These are phyloP conservation scores for Geosmithia flava DNA, from an alignment of 2,329 filamentous ascomycete genomes.

Conservation along the genomic window DNA sequence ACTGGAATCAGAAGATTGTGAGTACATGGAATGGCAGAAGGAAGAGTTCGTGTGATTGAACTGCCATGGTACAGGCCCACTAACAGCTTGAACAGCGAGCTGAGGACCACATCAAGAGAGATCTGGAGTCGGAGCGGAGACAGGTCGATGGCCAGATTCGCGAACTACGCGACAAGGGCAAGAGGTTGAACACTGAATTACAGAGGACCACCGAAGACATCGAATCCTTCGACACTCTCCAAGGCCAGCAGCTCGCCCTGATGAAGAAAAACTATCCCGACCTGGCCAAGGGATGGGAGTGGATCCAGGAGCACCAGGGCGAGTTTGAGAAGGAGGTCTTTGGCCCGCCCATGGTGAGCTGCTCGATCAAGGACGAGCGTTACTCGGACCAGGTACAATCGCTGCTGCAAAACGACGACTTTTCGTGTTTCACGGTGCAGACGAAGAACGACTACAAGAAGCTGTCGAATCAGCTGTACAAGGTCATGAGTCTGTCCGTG, in stretches of 20 bases:
- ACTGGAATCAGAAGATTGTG: slow-evolving; percentile 64
- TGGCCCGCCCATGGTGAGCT: slow-evolving; percentile 69
- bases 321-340: slow-evolving; percentile 66
- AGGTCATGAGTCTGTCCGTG: slow-evolving; percentile 54
- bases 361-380: slow-evolving; percentile 61
- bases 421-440: slow-evolving; percentile 65
- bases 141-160: slow-evolving; percentile 23
- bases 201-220: slow-evolving; percentile 33
- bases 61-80: too few species aligned
- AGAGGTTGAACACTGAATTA: slow-evolving; percentile 23
- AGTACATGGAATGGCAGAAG: slow-evolving; percentile 16
- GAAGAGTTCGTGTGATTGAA: neutral
- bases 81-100: slow-evolving; percentile 31
- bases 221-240: slow-evolving; percentile 54
- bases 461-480: slow-evolving; percentile 54
- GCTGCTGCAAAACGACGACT: slow-evolving; percentile 36
- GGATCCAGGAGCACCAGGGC: slow-evolving; percentile 61
- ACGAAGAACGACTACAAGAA: slow-evolving; percentile 61
- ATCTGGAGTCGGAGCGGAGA: slow-evolving; percentile 31
- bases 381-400: slow-evolving; percentile 47
- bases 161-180: slow-evolving; percentile 28
- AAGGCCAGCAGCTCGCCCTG: slow-evolving; percentile 59
- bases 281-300: slow-evolving; percentile 61
- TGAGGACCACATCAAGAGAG: slow-evolving; percentile 42
- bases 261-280: slow-evolving; percentile 51